These are phyloP conservation scores for Mangifera indica DNA, from an alignment of 345 rosid genomes.

Conservation along the genomic window DNA sequence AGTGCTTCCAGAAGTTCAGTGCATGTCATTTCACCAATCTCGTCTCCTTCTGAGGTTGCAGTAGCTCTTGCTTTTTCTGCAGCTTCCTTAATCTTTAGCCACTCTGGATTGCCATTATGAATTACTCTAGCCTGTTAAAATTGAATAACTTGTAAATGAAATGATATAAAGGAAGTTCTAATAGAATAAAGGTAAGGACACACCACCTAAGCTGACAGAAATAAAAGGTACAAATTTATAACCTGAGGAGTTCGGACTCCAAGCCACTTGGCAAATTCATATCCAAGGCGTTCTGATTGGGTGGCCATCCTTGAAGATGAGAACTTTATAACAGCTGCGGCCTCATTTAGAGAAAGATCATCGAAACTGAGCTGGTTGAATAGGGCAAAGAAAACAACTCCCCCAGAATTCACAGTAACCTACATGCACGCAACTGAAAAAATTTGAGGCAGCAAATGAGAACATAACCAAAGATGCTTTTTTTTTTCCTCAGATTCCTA, in stretches of 20 bases:
- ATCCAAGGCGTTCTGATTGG: conserved; percentile 97
- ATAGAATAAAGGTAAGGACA: conserved; percentile 8
- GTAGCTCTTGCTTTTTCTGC: conserved; percentile 84
- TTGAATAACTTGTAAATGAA: conserved; percentile 17
- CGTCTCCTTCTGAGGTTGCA: conserved; percentile 75
- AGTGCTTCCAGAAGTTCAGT: conserved; percentile 98
- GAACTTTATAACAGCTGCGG: conserved; percentile 96
- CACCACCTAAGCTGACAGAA: conserved; percentile 5
- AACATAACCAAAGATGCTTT: neutral
- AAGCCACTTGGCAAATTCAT: conserved; percentile 94
- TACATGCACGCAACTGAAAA: conserved; percentile 37
- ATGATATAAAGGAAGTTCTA: neutral
- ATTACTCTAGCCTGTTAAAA: conserved; percentile 82
- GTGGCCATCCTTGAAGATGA: conserved; percentile 99
- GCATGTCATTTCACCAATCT: conserved; percentile 85
- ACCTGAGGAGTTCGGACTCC: conserved; percentile 97
- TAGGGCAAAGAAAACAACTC: conserved; percentile 96
- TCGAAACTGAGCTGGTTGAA: conserved; percentile 52
- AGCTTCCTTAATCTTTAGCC: conserved; percentile 88
- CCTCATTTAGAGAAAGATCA: conserved; percentile 62
- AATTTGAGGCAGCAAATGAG: conserved; percentile 24
- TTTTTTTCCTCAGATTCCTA: neutral
- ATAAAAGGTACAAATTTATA: conserved; percentile 21
- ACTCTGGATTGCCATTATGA: conserved; percentile 81
- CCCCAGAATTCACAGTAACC: conserved; percentile 98